phyloP scores from a whole-genome alignment of 345 rosid genomes.

The Angophora floribunda region DNA sequence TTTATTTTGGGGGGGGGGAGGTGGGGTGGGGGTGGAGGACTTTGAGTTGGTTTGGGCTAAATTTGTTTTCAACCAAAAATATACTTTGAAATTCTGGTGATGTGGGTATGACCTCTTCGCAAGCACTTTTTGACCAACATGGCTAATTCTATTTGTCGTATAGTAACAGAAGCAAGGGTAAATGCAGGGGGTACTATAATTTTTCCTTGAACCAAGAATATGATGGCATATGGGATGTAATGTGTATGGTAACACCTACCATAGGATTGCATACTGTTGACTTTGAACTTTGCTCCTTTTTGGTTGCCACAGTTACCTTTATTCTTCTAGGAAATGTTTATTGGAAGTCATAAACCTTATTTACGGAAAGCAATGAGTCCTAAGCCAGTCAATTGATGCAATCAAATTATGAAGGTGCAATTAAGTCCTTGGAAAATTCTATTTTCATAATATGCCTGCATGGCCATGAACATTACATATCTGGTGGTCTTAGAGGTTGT shows the following conservation, averaged over 20 bases:
- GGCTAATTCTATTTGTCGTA: neutral
- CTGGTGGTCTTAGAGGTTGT: neutral
- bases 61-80: too few relatives aligned
- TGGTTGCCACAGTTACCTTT: neutral
- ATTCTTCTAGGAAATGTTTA: neutral
- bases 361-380: neutral
- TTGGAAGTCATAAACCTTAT: neutral
- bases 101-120: neutral
- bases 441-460: neutral
- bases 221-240: neutral
- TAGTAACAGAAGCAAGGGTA: neutral
- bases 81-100: neutral
- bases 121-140: neutral
- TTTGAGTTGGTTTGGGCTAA: neutral
- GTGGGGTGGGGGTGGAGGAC: too few relatives aligned
- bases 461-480: neutral
- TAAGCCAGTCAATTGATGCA: neutral
- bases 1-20: neutral
- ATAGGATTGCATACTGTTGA: neutral
- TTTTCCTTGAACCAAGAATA: neutral
- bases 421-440: neutral
- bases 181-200: neutral
- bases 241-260: neutral
- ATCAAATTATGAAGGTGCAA: neutral
- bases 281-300: neutral